Percentiles rank a stretch among this genome's conserved stretches.
phyloP scores from a whole-genome alignment of 257 asterid species.

The Hygrophila difformis region DNA sequence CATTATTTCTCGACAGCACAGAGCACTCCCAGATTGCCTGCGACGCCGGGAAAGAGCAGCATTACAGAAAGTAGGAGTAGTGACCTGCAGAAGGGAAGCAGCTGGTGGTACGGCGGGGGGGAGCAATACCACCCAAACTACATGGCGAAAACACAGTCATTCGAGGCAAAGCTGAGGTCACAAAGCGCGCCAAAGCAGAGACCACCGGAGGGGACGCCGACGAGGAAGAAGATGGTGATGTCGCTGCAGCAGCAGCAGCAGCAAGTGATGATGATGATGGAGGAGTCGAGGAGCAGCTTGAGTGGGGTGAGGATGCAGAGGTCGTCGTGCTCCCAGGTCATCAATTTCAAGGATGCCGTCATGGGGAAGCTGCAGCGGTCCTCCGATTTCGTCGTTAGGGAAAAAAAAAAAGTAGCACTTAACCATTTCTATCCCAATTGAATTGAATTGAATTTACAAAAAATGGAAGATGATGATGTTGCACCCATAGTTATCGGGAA shows the following conservation, averaged over 20 bases:
- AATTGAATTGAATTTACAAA: too few species aligned
- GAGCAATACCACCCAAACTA: conserved; percentile 36
- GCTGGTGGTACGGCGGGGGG: conserved; percentile 22
- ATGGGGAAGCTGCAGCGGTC: conserved; percentile 43
- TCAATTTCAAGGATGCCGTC: conserved; percentile 55
- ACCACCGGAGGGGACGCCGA: conserved; percentile 44
- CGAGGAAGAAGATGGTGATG: conserved; percentile 45
- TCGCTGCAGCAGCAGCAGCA: too few species aligned
- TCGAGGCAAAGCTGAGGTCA: conserved; percentile 64
- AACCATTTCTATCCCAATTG: too few species aligned
- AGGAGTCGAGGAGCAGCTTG: conserved; percentile 49
- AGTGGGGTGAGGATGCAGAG: conserved; percentile 70
- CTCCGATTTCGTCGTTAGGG: conserved; percentile 19
- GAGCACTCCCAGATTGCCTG: conserved; percentile 57
- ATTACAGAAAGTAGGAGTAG: conserved; percentile 34
- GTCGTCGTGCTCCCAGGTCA: conserved; percentile 52
- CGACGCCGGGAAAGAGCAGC: conserved; percentile 40
- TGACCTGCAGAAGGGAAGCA: too few species aligned
- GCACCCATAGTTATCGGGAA: too few species aligned
- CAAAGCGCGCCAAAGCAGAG: conserved; percentile 75
- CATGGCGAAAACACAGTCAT: conserved; percentile 81
- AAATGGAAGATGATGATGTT: too few species aligned
- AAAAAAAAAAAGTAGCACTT: too few species aligned
- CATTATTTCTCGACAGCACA: conserved; percentile 46
- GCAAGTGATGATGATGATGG: conserved; percentile 13